phyloP scores from a whole-genome alignment of 345 rosid species.

The Stellera chamaejasme region DNA sequence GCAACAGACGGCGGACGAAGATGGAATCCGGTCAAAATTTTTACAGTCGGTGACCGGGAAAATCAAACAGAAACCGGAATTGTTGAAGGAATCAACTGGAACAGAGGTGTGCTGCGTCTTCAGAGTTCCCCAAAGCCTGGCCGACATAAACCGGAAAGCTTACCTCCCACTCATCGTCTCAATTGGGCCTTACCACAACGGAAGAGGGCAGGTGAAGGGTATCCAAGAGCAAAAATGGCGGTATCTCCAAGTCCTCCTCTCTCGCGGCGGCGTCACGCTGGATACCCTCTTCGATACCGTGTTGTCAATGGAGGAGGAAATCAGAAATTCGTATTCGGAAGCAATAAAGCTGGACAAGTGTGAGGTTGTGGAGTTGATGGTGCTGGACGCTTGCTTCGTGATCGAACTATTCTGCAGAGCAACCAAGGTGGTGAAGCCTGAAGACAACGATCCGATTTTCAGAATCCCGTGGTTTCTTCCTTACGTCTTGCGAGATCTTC shows the following conservation, averaged over 20 bases:
- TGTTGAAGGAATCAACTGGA: constrained; percentile 15
- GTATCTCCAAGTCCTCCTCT: constrained; percentile 18
- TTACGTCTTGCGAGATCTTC: constrained; percentile 33
- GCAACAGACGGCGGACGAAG: background rate
- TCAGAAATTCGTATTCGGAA: constrained; percentile 30
- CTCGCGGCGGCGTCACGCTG: constrained; percentile 13
- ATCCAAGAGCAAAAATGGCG: constrained; percentile 44
- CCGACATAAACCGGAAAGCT: constrained; percentile 19
- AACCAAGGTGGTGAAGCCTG: constrained; percentile 21
- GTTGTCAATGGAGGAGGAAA: constrained; percentile 7
- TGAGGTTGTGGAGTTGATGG: constrained; percentile 34
- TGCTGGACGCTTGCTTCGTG: constrained; percentile 55
- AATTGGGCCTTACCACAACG: constrained; percentile 40
- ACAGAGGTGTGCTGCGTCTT: constrained; percentile 20
- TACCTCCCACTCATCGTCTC: constrained; percentile 41
- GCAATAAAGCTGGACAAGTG: background rate
- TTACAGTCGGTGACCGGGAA: background rate
- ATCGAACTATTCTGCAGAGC: constrained; percentile 44
- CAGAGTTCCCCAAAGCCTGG: constrained; percentile 17
- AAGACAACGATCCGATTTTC: constrained; percentile 39
- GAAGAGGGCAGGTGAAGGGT: constrained; percentile 22
- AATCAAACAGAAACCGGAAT: constrained; percentile 5
- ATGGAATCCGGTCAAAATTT: constrained; percentile 1
- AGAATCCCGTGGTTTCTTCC: constrained; percentile 41
- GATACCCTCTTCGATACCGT: constrained; percentile 12